A percentile compares a stretch with the other conserved stretches of the same genome.
These are phyloP conservation scores for Berberis vulgaris DNA, from an alignment of 164 flowering plant species.

Conservation along the genomic window DNA sequence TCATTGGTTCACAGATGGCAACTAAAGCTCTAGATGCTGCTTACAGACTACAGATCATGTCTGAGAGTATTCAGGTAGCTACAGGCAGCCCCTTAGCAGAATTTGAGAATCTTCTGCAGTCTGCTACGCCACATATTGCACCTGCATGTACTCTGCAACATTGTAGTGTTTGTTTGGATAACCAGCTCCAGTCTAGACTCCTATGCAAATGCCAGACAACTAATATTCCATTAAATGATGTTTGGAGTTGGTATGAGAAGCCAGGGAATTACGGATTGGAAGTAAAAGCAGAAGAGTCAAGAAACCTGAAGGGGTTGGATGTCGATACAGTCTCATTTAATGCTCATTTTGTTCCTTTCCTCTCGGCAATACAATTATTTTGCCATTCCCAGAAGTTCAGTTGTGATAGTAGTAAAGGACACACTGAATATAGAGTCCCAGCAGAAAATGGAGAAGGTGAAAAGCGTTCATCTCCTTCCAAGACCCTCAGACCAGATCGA, in stretches of 20 bases:
- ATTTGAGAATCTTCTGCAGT: slow-evolving; percentile 50
- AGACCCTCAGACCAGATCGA: too few species aligned
- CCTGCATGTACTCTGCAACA: slow-evolving; percentile 8
- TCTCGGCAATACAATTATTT: slow-evolving; percentile 80
- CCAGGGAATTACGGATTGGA: slow-evolving; percentile 64
- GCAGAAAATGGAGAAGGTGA: neutral
- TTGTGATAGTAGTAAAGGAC: neutral
- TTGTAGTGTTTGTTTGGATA: slow-evolving; percentile 23
- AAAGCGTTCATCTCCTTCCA: too few species aligned
- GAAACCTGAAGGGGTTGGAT: slow-evolving; percentile 26
- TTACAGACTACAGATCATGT: slow-evolving; percentile 30
- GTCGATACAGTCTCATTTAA: slow-evolving; percentile 21
- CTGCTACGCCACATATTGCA: slow-evolving; percentile 45
- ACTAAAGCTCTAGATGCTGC: slow-evolving; percentile 33
- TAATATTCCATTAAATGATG: slow-evolving; percentile 31
- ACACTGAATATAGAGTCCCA: neutral
- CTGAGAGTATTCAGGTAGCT: slow-evolving; percentile 40
- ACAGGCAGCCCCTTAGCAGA: slow-evolving; percentile 55
- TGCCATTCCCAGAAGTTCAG: slow-evolving; percentile 10
- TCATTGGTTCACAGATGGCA: slow-evolving; percentile 11
- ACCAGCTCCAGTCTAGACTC: slow-evolving; percentile 14
- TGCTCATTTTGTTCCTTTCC: slow-evolving; percentile 66
- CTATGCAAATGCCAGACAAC: slow-evolving; percentile 48
- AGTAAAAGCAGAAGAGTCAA: slow-evolving; percentile 39
- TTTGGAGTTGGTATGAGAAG: slow-evolving; percentile 81